phyloP scores from a whole-genome alignment of 2,329 filamentous ascomycete species.

The Fusarium setosum region DNA sequence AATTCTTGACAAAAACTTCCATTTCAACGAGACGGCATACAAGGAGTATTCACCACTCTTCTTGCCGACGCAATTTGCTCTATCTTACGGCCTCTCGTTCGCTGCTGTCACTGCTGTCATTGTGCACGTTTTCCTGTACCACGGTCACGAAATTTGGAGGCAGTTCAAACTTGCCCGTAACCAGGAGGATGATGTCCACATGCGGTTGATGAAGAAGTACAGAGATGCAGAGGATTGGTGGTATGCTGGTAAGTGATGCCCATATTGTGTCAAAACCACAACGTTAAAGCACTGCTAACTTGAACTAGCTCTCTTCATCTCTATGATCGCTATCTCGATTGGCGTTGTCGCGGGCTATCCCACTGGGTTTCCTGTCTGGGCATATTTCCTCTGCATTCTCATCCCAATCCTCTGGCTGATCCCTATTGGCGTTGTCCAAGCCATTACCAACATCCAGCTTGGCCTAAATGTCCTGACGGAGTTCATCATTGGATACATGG shows the following conservation, averaged over 20 bases:
- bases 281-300: constrained; percentile 17
- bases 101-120: constrained; percentile 73
- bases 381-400: constrained; percentile 66
- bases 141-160: constrained; percentile 65
- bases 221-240: constrained; percentile 70
- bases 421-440: constrained; percentile 71
- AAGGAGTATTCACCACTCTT: constrained; percentile 74
- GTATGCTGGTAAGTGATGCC: constrained; percentile 62
- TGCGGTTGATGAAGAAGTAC: constrained; percentile 72
- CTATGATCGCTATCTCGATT: constrained; percentile 67
- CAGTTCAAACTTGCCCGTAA: constrained; percentile 66
- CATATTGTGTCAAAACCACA: constrained; percentile 45
- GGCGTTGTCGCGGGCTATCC: constrained; percentile 66
- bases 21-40: constrained; percentile 72
- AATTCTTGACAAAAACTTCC: constrained; percentile 66
- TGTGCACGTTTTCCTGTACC: constrained; percentile 66
- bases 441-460: constrained; percentile 71
- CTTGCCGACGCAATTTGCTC: constrained; percentile 70
- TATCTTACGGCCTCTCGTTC: constrained; percentile 73
- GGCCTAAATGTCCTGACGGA: constrained; percentile 80
- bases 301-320: constrained; percentile 55
- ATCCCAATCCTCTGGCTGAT: constrained; percentile 69
- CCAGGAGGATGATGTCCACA: constrained; percentile 69
- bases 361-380: constrained; percentile 69
- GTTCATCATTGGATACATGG: constrained; percentile 79